Percentiles rank a stretch among this genome's conserved stretches.
Evolutionary conservation across 2,329 filamentous ascomycete species (phyloP).

Genomic region (Pseudogymnoascus sp.): DNA sequence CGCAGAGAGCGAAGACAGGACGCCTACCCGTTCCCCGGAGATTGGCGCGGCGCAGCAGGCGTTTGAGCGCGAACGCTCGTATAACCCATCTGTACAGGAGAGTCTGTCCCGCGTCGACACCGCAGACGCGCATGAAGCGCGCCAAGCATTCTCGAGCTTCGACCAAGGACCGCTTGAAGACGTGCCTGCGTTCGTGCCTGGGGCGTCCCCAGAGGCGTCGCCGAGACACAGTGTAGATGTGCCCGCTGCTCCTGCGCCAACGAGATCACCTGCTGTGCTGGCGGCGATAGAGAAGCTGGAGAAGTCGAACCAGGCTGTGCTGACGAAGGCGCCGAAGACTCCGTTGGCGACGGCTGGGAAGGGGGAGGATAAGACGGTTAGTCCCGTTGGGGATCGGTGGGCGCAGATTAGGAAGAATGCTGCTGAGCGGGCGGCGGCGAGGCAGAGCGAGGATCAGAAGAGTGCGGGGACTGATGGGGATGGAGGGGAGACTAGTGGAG

Average conservation of each 20-base stretch:
- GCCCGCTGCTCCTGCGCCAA: neutral
- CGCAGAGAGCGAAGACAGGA: slow-evolving; percentile 23
- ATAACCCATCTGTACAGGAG: slow-evolving; percentile 39
- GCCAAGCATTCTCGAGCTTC: slow-evolving; percentile 57
- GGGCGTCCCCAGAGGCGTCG: slow-evolving; percentile 28
- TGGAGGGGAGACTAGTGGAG: slow-evolving; percentile 84
- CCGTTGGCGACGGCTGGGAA: neutral
- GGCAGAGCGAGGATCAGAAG: slow-evolving; percentile 57
- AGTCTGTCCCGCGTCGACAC: slow-evolving; percentile 52
- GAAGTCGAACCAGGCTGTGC: slow-evolving; percentile 22
- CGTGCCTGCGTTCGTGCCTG: slow-evolving; percentile 73
- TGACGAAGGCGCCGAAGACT: neutral
- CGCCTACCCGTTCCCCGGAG: slow-evolving; percentile 22
- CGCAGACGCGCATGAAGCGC: slow-evolving; percentile 48
- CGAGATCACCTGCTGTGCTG: slow-evolving; percentile 17
- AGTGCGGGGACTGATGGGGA: slow-evolving; percentile 55
- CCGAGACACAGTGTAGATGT: slow-evolving; percentile 30
- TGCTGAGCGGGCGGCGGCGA: slow-evolving; percentile 63
- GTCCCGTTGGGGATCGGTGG: slow-evolving; percentile 68
- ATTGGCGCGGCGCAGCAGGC: slow-evolving; percentile 27
- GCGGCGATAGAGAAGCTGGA: slow-evolving; percentile 30
- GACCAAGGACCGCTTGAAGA: slow-evolving; percentile 83
- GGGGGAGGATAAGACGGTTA: slow-evolving; percentile 19
- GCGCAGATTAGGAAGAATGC: slow-evolving; percentile 94
- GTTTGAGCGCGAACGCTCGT: slow-evolving; percentile 30